Conservation (phyloP, 169 alveolate genomes). For the Cryptosporidium sp. region DNA sequence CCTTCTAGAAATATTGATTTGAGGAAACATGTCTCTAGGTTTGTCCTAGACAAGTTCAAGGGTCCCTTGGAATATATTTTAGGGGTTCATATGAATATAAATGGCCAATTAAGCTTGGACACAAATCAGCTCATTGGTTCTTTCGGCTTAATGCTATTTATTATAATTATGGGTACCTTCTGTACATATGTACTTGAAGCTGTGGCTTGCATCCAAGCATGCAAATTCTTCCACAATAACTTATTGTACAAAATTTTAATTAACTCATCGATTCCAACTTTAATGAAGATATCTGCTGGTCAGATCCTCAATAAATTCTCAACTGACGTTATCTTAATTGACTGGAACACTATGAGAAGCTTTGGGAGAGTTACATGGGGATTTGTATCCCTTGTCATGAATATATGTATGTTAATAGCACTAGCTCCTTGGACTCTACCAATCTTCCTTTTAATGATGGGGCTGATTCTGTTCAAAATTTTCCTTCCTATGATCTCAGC, state of each 20-base stretch:
- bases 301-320: constrained; percentile 58
- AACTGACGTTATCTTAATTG: constrained; percentile 41
- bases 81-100: neutral
- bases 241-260: constrained; percentile 17
- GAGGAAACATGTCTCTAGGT: constrained; percentile 57
- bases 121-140: constrained; percentile 15
- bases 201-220: constrained; percentile 63
- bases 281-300: constrained; percentile 51
- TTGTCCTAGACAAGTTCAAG: constrained; percentile 22
- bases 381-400: constrained; percentile 22
- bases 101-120: neutral
- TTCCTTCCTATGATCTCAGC: constrained; percentile 60
- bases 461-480: neutral
- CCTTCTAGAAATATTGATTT: constrained; percentile 59
- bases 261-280: constrained; percentile 50
- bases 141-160: constrained; percentile 27
- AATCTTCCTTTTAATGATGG: constrained; percentile 33
- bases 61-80: constrained; percentile 15
- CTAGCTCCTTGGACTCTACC: constrained; percentile 76
- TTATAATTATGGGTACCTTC: constrained; percentile 41
- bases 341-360: constrained; percentile 68
- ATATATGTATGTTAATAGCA: constrained; percentile 7
- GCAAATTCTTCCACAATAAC: constrained; percentile 51
- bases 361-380: constrained; percentile 75
- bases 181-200: constrained; percentile 31